Base-by-base conservation (phyloP, 2,329 filamentous ascomycete genomes). In the Neonectria faginata region DNA sequence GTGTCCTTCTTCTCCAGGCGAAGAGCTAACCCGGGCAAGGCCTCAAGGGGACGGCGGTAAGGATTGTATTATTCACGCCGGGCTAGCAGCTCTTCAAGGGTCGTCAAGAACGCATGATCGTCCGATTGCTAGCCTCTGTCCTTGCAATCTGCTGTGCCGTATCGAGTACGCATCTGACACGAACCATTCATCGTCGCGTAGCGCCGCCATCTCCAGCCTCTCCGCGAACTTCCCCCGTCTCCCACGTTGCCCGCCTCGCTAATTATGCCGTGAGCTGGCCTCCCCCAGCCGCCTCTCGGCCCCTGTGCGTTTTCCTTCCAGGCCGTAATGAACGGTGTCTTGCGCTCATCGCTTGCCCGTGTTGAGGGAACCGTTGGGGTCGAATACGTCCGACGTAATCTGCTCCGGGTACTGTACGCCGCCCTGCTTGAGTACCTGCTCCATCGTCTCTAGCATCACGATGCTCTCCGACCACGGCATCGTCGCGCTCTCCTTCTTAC, bases 361-460 rank as follows among this genome's bases (percentile, higher is more conserved):
- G 79, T 90, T 90, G 64, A 89, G 79, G n/a, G 86, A 83, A 76
- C 88, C 88, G 75, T 88, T 81, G 57, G 83, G 75, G 73, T 90
- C 88, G 75, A 82, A 90, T 22, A 87, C 82, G 68, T 86, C 84
- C 11, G 81, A 86, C 12, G 86, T 83, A 75, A 88, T 88, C 62
- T 85, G 73, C 16, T 85, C 84, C 1, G 86, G 85, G 72, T 88
- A 88, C 67, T 75, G 67, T 53, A 89, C 79, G 12, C 79, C 83
- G 25, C 85, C 86, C 74, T 88, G 85, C 73, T 77, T 79, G 70
- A 88, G 78, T 25, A 82, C 83, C 71, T 82, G 79, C 53, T 88
- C 86, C 86, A 88, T 88, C 55, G 83, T 81, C 76, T 94, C 90
- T 93, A 97, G 97, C 67, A 97, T 93, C 53, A 89, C 85, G 59